Percentiles rank a stretch among this genome's conserved stretches.
These are phyloP conservation scores for Raphanus hybrid DNA, from an alignment of 441 rosid genomes.

Conservation along the genomic window DNA sequence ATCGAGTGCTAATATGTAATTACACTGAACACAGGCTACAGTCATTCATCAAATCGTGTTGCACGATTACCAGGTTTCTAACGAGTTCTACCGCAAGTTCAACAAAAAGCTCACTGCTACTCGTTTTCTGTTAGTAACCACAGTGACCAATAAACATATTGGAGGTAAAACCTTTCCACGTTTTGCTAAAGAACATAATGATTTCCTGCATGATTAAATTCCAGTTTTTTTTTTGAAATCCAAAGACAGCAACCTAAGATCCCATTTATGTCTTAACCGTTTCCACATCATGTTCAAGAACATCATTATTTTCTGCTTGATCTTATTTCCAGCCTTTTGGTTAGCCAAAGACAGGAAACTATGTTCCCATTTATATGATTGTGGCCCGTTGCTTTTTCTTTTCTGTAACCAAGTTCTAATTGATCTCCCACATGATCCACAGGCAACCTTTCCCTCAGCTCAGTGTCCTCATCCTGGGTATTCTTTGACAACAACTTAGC, in stretches of 20 bases:
- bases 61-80: background rate
- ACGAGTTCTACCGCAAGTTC: background rate
- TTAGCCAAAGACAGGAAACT: background rate
- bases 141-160: background rate
- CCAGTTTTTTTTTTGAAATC: background rate
- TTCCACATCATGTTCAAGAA: background rate
- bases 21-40: background rate
- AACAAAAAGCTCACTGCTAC: background rate
- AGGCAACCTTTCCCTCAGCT: background rate
- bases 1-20: background rate
- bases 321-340: background rate
- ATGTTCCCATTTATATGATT: background rate
- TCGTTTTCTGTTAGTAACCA: background rate
- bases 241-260: background rate
- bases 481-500: background rate
- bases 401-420: background rate
- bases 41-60: background rate
- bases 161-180: background rate
- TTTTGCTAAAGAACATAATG: background rate
- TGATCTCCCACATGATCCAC: background rate
- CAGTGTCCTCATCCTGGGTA: background rate
- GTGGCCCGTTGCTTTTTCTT: background rate
- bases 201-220: background rate
- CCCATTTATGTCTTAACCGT: background rate
- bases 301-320: background rate